A percentile compares a stretch with the other conserved stretches of the same genome.
Conservation (phyloP, 2,329 filamentous ascomycete genomes). For the Elsinoe ampelina region DNA sequence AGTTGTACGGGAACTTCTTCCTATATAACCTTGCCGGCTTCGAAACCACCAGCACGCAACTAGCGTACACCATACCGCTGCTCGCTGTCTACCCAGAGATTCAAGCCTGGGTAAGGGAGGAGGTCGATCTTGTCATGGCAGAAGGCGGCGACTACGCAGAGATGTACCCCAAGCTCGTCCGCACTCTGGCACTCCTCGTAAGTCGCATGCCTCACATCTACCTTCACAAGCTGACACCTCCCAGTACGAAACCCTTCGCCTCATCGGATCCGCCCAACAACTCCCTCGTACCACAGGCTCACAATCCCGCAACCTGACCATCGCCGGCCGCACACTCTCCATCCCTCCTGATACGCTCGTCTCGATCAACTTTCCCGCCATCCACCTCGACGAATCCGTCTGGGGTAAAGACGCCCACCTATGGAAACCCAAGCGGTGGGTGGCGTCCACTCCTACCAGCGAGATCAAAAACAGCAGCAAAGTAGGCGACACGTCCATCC, state of each 20-base stretch:
- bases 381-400: slow-evolving; percentile 20
- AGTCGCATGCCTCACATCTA: slow-evolving; percentile 34
- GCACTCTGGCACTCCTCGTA: slow-evolving; percentile 43
- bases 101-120: slow-evolving; percentile 45
- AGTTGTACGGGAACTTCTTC: slow-evolving; percentile 39
- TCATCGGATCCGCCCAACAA: neutral
- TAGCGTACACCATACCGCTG: slow-evolving; percentile 39
- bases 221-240: slow-evolving; percentile 29
- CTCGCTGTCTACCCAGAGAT: slow-evolving; percentile 39
- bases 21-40: slow-evolving; percentile 40
- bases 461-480: neutral
- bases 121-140: slow-evolving; percentile 34
- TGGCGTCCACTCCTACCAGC: slow-evolving; percentile 16
- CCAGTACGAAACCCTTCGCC: neutral
- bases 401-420: slow-evolving; percentile 18
- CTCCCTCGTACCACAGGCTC: neutral
- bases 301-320: neutral
- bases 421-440: neutral
- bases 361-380: slow-evolving; percentile 28
- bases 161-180: slow-evolving; percentile 32
- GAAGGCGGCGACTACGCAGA: slow-evolving; percentile 30
- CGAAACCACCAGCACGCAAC: slow-evolving; percentile 42
- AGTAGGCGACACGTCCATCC: neutral
- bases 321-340: neutral
- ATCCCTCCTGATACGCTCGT: slow-evolving; percentile 30